Base-by-base conservation (phyloP, 805 yeast genomes). In the Cyberlindnera saturnus region DNA sequence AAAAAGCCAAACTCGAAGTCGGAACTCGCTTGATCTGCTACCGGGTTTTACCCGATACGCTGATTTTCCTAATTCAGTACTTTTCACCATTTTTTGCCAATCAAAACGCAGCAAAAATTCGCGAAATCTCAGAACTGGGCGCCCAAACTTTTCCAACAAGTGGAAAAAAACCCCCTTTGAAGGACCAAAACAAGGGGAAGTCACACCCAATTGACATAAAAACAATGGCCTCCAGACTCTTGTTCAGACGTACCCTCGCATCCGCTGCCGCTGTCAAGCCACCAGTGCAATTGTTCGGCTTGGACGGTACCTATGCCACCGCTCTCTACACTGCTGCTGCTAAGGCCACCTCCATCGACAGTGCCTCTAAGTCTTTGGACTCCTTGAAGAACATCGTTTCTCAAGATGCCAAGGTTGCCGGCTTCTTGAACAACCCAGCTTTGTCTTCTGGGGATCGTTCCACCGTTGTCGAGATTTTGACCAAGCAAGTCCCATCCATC, bases 301-400 rank as follows among this genome's bases (percentile, higher is more conserved):
- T 91, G 56, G 97, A 90, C 56, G 99, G 98, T 63, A 89, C 98
- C 52, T 91, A 91, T 69, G 99, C 98, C 56, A 77, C 88, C 45
- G 96, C 99, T 39, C 77, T 93, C 59, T 91, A 82, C 79, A 74
- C 90, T 43, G 97, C 98, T 18, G 83, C 98, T 44, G 83, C 83
- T 54, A 83, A 86, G 74, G 80, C 79, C 56, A 77, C 95, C 31
- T 73, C 87, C 9, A 71, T 89, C 56, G 91, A 82, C 53, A 68
- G 81, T 50, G 82, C 90, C 44, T 74, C 75, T 57, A 72, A 73
- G 60, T 79, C 90, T 34, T 79, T 93, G 59, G 65, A 65, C 53
- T 67, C 77, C 52, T 66, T 93, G 56, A 63, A 71, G 59, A 61
- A 70, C 34, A 68, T 81, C 51, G 61, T 89, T 51, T 59, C 71